Conservation (phyloP, 257 asterid genomes). For the Paraleonurus japonicus region DNA sequence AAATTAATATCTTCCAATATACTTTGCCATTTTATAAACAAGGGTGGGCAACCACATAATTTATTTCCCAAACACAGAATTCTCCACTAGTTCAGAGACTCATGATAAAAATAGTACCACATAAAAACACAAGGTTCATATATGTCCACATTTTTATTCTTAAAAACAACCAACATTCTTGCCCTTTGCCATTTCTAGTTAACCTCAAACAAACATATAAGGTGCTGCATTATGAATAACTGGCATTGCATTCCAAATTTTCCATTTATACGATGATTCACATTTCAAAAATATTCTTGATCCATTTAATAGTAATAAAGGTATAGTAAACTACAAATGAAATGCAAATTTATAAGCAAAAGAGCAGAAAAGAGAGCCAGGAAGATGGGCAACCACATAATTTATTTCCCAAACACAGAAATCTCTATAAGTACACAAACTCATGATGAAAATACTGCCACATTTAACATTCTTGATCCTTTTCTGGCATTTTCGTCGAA, state of each 20-base stretch:
- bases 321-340: background rate
- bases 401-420: slow-evolving; percentile 19
- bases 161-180: background rate
- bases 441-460: background rate
- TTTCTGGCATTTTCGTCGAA: slow-evolving; percentile 32
- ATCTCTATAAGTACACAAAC: slow-evolving; percentile 16
- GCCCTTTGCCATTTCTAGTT: background rate
- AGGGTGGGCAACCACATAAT: slow-evolving; percentile 14
- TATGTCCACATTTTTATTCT: background rate
- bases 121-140: background rate
- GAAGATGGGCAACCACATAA: slow-evolving; percentile 6
- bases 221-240: background rate
- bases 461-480: background rate
- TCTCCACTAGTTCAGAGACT: slow-evolving; percentile 15
- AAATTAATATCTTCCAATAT: no score
- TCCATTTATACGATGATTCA: no score
- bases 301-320: background rate
- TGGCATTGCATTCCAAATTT: background rate
- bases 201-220: background rate
- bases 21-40: no score
- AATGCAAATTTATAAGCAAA: background rate
- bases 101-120: slow-evolving; percentile 4
- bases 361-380: no score
- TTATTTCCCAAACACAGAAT: slow-evolving; percentile 17
- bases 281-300: background rate